Conservation (phyloP, 2,329 filamentous ascomycete species). For the Paradendryphiella salina region DNA sequence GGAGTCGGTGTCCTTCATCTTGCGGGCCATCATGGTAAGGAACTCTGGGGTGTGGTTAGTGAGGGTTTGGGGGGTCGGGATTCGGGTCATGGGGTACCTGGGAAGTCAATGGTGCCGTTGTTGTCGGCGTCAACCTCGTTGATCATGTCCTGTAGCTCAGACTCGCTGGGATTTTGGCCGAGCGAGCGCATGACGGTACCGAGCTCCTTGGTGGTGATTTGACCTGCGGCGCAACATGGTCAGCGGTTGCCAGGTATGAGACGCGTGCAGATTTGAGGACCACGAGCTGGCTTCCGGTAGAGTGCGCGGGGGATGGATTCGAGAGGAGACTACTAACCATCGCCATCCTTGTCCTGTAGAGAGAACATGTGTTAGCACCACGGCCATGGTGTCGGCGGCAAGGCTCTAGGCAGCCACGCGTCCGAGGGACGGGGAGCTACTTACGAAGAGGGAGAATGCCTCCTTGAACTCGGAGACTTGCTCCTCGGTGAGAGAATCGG, state of each 20-base stretch:
- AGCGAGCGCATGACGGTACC: conserved; percentile 67
- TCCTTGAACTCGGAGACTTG: conserved; percentile 99
- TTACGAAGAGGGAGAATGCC: conserved; percentile 99
- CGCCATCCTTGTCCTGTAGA: conserved; percentile 61
- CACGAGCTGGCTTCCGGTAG: neutral
- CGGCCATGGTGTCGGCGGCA: neutral
- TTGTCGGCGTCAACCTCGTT: conserved; percentile 67
- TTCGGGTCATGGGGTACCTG: conserved; percentile 49
- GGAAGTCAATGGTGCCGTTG: conserved; percentile 67
- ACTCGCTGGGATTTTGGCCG: conserved; percentile 64
- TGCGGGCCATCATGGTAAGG: conserved; percentile 67
- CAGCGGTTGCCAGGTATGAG: conserved; percentile 21
- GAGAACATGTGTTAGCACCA: conserved; percentile 30
- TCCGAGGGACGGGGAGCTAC: conserved; percentile 48
- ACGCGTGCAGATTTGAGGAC: neutral
- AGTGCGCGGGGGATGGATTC: neutral
- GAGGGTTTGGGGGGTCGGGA: neutral
- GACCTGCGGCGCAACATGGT: conserved; percentile 50
- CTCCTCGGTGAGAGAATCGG: conserved; percentile 98
- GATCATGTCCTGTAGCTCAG: conserved; percentile 68
- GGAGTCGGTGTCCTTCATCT: conserved; percentile 64
- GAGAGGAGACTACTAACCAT: conserved; percentile 51
- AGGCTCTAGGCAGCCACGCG: conserved; percentile 31
- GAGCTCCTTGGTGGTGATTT: conserved; percentile 66
- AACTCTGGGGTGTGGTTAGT: conserved; percentile 54